Evolutionary conservation across 768 basidiomycete genomes (phyloP), one percentile per base, ranked within the genome.

Genomic region (Tulasnella sp.): DNA sequence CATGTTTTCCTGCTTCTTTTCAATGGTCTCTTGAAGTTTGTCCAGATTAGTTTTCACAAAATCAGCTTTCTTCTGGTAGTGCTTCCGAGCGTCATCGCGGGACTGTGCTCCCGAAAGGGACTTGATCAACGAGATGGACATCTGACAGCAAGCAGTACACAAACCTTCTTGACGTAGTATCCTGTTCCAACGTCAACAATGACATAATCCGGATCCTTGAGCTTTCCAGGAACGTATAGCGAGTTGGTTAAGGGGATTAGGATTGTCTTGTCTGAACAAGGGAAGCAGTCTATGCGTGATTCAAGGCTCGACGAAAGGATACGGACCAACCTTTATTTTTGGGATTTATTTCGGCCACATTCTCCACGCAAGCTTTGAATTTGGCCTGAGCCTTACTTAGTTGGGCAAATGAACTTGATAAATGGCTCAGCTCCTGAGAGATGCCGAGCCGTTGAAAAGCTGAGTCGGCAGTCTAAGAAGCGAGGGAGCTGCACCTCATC

Each of bases 131-230:
- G 17, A 37, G 4, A n/a, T 40, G 5, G n/a, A 22, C 0, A 0
- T 16, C 6, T n/a, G 35, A 8, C 26, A 0, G 42, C 35, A 17
- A 16, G 6, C n/a, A 8, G 9, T 52, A 9, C 47, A 17, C 83
- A 59, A 63, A 93, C 97, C 86, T 98, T 99, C 81, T 92, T 89
- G 19, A 98, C 91, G 76, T 90, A 98, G 80, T 98, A 99, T 0
- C 97, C 96, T 0, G 96, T 98, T 1, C 97, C 97, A 34, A 98
- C 85, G 79, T 99, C 97, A 42, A 98, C 87, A 74, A 98, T 89
- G 63, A 99, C 95, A 76, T 93, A 86, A 62, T 94, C 90, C 0
- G 86, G 80, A 77, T 97, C 91, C 47, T 83, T 84, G 63, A 98
- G 84, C 80, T 89, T 94, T 22, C 95, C 97, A 1, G 96, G 95